These are phyloP conservation scores for Myriosclerotinia scirpicola DNA, from an alignment of 2,329 filamentous ascomycete genomes.

Conservation along the genomic window DNA sequence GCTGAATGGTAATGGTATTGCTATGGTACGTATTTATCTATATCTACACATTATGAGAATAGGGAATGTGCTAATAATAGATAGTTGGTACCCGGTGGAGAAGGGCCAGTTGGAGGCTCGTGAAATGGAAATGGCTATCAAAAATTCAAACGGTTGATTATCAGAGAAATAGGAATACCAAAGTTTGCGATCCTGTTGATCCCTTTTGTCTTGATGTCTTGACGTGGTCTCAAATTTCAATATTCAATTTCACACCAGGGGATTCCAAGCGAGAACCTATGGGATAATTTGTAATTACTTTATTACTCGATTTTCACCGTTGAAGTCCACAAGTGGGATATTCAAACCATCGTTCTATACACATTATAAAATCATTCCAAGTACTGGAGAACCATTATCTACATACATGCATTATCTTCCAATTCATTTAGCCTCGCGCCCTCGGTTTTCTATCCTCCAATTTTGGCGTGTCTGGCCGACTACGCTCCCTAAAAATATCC, in stretches of 20 bases:
- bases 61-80: conserved; percentile 20
- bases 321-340: conserved; percentile 5
- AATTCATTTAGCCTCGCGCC: neutral
- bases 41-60: neutral
- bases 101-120: conserved; percentile 54
- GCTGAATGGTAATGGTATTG: conserved; percentile 97
- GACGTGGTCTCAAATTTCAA: neutral
- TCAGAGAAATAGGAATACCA: conserved; percentile 6
- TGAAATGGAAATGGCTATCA: conserved; percentile 18
- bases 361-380: neutral
- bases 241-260: neutral
- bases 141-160: conserved; percentile 6
- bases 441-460: neutral
- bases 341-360: neutral
- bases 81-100: conserved; percentile 75
- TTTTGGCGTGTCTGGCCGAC: neutral
- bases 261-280: no score
- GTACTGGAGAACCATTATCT: neutral
- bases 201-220: neutral
- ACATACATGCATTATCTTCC: neutral
- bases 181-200: neutral
- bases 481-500: neutral
- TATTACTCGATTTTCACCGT: neutral
- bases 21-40: conserved; percentile 68
- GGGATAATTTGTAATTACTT: neutral